These are phyloP conservation scores for Paecilomyces niveus DNA, from an alignment of 2,329 filamentous ascomycete genomes.

Conservation along the genomic window DNA sequence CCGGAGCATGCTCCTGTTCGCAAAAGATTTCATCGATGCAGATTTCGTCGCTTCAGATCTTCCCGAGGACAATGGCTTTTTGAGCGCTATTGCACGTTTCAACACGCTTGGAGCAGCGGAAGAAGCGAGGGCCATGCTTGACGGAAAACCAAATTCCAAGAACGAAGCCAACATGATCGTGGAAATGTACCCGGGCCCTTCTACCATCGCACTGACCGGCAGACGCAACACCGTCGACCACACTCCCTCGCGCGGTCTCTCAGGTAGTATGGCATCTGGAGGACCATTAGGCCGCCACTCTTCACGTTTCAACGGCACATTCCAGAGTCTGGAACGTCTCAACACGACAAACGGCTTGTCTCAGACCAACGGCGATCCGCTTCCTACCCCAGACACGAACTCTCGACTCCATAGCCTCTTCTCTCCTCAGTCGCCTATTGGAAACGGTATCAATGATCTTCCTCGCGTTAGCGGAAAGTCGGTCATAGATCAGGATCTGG, in stretches of 20 bases:
- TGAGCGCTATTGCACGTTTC: slow-evolving; percentile 54
- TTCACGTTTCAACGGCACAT: slow-evolving; percentile 55
- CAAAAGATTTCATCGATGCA: slow-evolving; percentile 54
- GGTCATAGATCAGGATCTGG: slow-evolving; percentile 57
- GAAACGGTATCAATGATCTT: slow-evolving; percentile 46
- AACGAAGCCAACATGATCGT: slow-evolving; percentile 54
- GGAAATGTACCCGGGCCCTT: slow-evolving; percentile 43
- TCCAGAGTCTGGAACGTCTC: slow-evolving; percentile 52
- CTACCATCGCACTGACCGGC: slow-evolving; percentile 21
- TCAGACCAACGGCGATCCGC: slow-evolving; percentile 44
- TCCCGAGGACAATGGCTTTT: slow-evolving; percentile 50
- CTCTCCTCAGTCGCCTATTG: slow-evolving; percentile 54
- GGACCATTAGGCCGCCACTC: slow-evolving; percentile 45
- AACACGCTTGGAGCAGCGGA: slow-evolving; percentile 50
- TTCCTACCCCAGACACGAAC: slow-evolving; percentile 44
- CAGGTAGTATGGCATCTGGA: slow-evolving; percentile 21
- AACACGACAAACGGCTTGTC: slow-evolving; percentile 41
- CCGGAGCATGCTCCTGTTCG: slow-evolving; percentile 58
- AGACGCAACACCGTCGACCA: slow-evolving; percentile 51
- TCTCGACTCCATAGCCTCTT: slow-evolving; percentile 51
- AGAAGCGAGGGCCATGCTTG: slow-evolving; percentile 52
- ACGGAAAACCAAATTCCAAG: slow-evolving; percentile 56
- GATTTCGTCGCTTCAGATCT: slow-evolving; percentile 50
- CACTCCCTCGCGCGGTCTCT: slow-evolving; percentile 27
- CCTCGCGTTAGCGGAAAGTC: slow-evolving; percentile 52